phyloP scores from a whole-genome alignment of 306 rosid genomes.

The Trifolium fragiferum region DNA sequence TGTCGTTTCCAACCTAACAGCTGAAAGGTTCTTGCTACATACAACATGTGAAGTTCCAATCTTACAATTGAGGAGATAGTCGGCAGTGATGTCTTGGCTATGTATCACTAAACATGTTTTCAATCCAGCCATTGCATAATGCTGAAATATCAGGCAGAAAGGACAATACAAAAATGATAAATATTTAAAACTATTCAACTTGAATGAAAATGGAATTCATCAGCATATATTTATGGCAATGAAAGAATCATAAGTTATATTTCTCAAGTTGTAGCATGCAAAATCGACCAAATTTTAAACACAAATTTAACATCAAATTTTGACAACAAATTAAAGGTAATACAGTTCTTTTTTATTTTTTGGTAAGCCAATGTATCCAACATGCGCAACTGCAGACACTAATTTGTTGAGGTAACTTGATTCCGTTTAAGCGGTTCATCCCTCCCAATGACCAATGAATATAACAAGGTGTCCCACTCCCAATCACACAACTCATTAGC shows the following conservation, averaged over 20 bases:
- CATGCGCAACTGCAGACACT: too few relatives aligned
- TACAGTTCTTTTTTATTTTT: too few relatives aligned
- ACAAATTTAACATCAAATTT: too few relatives aligned
- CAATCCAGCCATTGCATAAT: constrained; percentile 84
- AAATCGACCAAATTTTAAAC: too few relatives aligned
- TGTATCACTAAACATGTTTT: constrained; percentile 88
- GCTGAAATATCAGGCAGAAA: constrained; percentile 55
- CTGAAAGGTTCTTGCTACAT: constrained; percentile 79
- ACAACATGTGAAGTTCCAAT: constrained; percentile 72
- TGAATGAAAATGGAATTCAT: constrained; percentile 19
- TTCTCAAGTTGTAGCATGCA: too few relatives aligned
- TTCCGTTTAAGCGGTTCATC: too few relatives aligned
- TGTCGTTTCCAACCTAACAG: constrained; percentile 92
- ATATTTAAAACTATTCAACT: constrained; percentile 9
- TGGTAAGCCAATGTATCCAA: too few relatives aligned
- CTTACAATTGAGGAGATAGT: constrained; percentile 77
- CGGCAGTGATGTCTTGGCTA: constrained; percentile 85
- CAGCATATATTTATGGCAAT: neutral
- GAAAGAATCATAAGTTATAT: constrained; percentile 6
- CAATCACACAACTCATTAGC: too few relatives aligned
- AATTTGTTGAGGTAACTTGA: too few relatives aligned
- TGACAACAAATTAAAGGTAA: too few relatives aligned
- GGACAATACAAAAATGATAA: neutral
- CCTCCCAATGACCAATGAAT: too few relatives aligned
- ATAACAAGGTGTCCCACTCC: too few relatives aligned